These are phyloP conservation scores for Termitomyces sp. DNA, from an alignment of 768 basidiomycete genomes.

Conservation along the genomic window DNA sequence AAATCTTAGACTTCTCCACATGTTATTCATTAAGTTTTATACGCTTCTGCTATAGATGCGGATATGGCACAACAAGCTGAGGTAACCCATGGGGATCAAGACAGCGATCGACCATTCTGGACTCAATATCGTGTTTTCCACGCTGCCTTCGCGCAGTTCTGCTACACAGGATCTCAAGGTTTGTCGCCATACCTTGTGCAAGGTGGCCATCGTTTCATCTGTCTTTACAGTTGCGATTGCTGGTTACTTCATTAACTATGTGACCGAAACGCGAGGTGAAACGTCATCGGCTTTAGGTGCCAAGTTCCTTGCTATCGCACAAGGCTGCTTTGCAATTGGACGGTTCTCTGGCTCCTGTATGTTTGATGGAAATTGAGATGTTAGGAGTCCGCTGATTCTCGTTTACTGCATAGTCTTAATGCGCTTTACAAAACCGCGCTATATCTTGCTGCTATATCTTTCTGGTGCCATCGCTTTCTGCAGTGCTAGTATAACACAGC, in stretches of 20 bases:
- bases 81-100: constrained; percentile 24
- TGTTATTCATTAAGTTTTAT: not conserved
- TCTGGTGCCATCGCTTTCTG: constrained; percentile 25
- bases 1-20: not conserved
- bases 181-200: not conserved
- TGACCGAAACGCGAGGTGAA: constrained; percentile 22
- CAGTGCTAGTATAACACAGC: constrained; percentile 25
- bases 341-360: constrained; percentile 28
- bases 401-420: constrained; percentile 18
- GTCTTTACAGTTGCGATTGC: constrained; percentile 24
- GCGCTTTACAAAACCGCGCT: constrained; percentile 25
- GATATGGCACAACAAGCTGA: constrained; percentile 33
- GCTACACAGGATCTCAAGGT: constrained; percentile 30
- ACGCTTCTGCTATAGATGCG: constrained; percentile 16
- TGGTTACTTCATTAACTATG: constrained; percentile 31
- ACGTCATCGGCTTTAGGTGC: constrained; percentile 23
- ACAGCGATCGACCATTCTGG: constrained; percentile 25
- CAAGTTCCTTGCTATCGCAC: constrained; percentile 28
- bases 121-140: constrained; percentile 27
- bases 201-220: not conserved
- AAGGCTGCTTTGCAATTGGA: constrained; percentile 29
- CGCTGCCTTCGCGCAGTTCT: constrained; percentile 30
- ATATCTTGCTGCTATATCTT: constrained; percentile 26
- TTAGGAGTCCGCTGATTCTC: not conserved
- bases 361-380: constrained; percentile 1